Evolutionary conservation across 345 rosid genomes (phyloP).

Genomic region (Fremontodendron californicum): DNA sequence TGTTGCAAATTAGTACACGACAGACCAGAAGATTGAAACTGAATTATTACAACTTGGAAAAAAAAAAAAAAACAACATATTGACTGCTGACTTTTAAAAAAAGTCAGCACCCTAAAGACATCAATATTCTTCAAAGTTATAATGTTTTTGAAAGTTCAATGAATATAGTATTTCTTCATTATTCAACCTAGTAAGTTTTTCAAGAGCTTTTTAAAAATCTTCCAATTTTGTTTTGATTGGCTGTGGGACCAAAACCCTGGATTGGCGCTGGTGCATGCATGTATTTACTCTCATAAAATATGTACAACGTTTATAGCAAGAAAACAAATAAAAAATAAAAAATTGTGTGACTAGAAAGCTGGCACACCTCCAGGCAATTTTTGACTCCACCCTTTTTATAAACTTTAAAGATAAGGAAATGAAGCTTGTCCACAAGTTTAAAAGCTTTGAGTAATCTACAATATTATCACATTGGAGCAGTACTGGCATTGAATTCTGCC

Average conservation of each 20-base stretch:
- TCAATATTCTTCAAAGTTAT: not conserved
- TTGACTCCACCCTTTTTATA: not conserved
- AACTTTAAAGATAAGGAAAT: slow-evolving; percentile 27
- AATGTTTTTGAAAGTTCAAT: not conserved
- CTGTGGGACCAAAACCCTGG: not conserved
- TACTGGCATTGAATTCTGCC: not conserved
- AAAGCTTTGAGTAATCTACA: not conserved
- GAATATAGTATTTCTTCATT: not conserved
- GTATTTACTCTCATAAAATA: not conserved
- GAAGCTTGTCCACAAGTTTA: slow-evolving; percentile 26
- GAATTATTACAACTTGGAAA: not conserved
- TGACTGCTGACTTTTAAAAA: not conserved
- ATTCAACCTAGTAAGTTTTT: not conserved
- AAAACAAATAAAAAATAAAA: not conserved
- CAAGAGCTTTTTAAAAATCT: not conserved
- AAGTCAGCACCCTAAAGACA: not conserved
- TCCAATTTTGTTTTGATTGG: not conserved
- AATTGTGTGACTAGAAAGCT: slow-evolving; percentile 10
- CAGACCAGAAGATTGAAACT: not conserved
- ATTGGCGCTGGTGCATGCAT: not conserved
- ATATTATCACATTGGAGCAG: not conserved
- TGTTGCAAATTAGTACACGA: not conserved
- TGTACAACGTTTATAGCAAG: not conserved
- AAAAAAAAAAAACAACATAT: no score
- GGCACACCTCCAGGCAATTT: slow-evolving; percentile 4